Base-by-base conservation (phyloP, 192 early-diverging fungal species). In the Rhizoclosmatium sp. region DNA sequence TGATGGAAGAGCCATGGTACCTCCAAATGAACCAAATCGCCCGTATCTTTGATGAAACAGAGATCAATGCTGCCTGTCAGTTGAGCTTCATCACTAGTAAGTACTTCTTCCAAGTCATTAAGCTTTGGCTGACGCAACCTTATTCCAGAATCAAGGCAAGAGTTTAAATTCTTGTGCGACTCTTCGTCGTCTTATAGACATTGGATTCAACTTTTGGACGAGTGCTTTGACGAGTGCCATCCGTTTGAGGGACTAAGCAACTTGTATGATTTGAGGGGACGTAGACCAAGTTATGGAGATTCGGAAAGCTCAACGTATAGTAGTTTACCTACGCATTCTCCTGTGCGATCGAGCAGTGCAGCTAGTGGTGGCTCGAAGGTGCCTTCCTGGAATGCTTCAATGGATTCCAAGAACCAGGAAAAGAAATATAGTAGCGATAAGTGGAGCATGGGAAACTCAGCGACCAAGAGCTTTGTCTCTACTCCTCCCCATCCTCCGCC, bases 41-140 rank as follows among this genome's bases (percentile, higher is more conserved):
- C 9, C 41, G 64, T 7, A 67, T 76, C 60, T 76, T 76, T 51
- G 75, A 76, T 48, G 75, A 76, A 56, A 76, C 75, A 10, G 64
- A 76, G 66, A 66, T 66, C 64, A 54, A 66, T 40, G 46, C 21
- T 7, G 31, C 62, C 0, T 76, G 61, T 44, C 75, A 76, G 14
- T 48, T 76, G 12, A 66, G 62, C n/a, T 76, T 76, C 41, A 61
- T 76, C 44, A 75, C 73, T 7, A 46, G 73, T 75, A 21, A 65
- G 62, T 46, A 5, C 19, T 65, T n/a, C 10, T 65, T 65, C 10
- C 31, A 21, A 14, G 12, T 14, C 12, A 65, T 21, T 21, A 45
- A 42, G 31, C 62, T 65, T 0, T 16, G 51, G 51, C 16, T 12
- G 16, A 54, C 51, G 9, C 51, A 54, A 54, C 16, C 5, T 7